Base-by-base conservation (phyloP, 306 rosid genomes). In the Castanopsis chinensis region DNA sequence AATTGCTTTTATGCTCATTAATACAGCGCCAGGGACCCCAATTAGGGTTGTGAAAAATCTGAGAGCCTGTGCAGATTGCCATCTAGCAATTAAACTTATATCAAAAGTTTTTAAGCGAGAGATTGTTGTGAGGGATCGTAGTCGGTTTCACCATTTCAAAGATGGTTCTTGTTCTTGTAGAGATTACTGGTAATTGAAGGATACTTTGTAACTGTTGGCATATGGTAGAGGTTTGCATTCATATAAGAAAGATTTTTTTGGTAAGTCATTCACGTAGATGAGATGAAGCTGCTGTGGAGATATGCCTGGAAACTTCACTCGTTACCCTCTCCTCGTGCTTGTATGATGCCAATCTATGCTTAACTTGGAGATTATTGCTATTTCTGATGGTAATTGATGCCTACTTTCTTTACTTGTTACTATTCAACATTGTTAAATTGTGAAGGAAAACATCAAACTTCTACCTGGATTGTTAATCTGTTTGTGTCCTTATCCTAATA, bases 51-150 rank as follows among this genome's bases (percentile, higher is more conserved):
- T 82, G 18, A 88, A 88, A 78, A 88, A 88, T 82, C 72, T 86
- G 68, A 86, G 91, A 82, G 91, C 84, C 32, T 86, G 89, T 80
- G 85, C 85, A 77, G 91, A 88, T 79, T 88, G 91, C 68, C 91
- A 88, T 79, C 33, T 81, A 83, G 91, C 91, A n/a, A 86, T 88
- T 63, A 88, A 88, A 86, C 88, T 88, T 63, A 71, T 88, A 83
- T 86, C 91, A 12, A 88, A 86, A 83, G 79, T 88, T 79, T 88
- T 83, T 72, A 53, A 79, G 43, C 84, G 89, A 75, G 88, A 88
- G 79, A 86, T 86, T 71, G 72, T 84, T 76, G 58, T 88, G 73
- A 79, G 91, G 89, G 91, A 88, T 73, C 81, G 84, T 30, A 84
- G 89, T 79, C 81, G 89, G 74, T 86, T 88, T 81, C 91, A 88